Conservation (phyloP, 306 rosid species). For the Dalbergia cochinchinensis region DNA sequence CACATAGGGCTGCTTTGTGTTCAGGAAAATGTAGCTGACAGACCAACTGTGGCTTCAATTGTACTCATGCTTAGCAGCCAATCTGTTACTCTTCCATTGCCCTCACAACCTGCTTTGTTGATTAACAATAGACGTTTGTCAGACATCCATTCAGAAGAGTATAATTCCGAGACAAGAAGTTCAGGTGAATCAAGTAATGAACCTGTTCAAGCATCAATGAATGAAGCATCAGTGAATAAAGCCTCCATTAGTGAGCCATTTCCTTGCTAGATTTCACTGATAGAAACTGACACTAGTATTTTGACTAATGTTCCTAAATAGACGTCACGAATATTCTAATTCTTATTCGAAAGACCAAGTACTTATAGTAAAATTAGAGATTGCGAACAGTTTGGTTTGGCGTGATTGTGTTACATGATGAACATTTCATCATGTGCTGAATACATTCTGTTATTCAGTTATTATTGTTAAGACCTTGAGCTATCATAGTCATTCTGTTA, state of each 20-base stretch:
- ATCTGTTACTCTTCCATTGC: conserved; percentile 49
- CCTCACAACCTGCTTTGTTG: conserved; percentile 49
- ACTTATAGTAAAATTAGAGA: too few species aligned
- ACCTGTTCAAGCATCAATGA: conserved; percentile 14
- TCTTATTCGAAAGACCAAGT: too few species aligned
- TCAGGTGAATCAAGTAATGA: conserved; percentile 6
- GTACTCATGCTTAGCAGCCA: conserved; percentile 53
- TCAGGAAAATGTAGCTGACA: conserved; percentile 55
- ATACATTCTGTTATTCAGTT: too few species aligned
- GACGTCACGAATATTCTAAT: too few species aligned
- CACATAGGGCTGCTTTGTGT: conserved; percentile 63
- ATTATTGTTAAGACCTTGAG: too few species aligned
- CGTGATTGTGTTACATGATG: too few species aligned
- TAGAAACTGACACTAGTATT: background rate
- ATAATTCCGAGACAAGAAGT: conserved; percentile 22
- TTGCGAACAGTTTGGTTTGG: too few species aligned
- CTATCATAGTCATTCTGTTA: too few species aligned
- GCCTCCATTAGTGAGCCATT: conserved; percentile 36
- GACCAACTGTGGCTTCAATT: conserved; percentile 61
- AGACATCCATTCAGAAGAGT: background rate
- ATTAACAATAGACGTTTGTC: background rate
- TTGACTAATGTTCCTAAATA: background rate
- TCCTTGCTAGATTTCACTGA: conserved; percentile 38
- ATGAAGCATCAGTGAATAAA: conserved; percentile 23
- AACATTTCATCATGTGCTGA: too few species aligned